phyloP scores from a whole-genome alignment of 306 rosid species.

The Pyrus communis region DNA sequence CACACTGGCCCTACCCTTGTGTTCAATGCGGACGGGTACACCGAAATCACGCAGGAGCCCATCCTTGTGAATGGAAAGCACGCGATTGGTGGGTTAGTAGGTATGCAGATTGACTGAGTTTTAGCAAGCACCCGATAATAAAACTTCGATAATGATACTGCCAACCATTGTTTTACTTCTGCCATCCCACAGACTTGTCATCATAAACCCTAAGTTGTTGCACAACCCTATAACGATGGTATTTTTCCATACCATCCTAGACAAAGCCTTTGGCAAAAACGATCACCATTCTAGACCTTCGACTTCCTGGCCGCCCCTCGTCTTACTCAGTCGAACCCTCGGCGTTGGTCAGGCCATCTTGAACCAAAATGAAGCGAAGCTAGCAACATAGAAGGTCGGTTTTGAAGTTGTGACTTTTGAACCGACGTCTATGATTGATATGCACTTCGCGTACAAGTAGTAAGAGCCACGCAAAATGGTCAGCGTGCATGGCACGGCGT shows the following conservation, averaged over 20 bases:
- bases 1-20: too few relatives aligned
- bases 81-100: slow-evolving; percentile 42
- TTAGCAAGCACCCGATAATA: slow-evolving; percentile 32
- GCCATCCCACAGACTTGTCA: slow-evolving; percentile 36
- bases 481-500: background rate
- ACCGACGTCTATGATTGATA: background rate
- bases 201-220: slow-evolving; percentile 16
- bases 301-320: background rate
- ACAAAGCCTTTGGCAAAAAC: slow-evolving; percentile 13
- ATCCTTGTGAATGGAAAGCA: slow-evolving; percentile 30
- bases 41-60: background rate
- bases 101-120: slow-evolving; percentile 16
- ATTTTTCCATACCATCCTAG: slow-evolving; percentile 29
- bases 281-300: background rate
- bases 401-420: background rate
- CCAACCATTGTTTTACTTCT: slow-evolving; percentile 38
- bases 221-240: slow-evolving; percentile 11
- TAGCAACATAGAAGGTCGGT: slow-evolving; percentile 2
- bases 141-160: slow-evolving; percentile 34
- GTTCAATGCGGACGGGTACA: too few relatives aligned
- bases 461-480: slow-evolving; percentile 6
- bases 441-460: background rate
- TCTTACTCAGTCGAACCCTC: slow-evolving; percentile 1
- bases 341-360: background rate
- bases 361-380: slow-evolving; percentile 4